Conservation (phyloP, 495 filamentous ascomycete genomes). For the Aspergillus conjunctus region DNA sequence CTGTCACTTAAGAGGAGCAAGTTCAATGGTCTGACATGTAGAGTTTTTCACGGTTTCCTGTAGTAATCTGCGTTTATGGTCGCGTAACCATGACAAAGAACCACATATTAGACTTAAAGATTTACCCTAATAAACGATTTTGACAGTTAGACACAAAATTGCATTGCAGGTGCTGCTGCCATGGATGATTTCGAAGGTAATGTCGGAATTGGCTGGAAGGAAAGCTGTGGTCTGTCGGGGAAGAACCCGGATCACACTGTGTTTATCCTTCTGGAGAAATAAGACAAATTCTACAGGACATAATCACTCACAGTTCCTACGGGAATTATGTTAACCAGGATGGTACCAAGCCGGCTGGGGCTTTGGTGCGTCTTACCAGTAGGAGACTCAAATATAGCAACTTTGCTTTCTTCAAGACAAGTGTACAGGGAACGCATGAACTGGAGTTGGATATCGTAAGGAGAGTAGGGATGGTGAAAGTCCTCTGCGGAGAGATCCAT, state of each 20-base stretch:
- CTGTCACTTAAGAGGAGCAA: not conserved
- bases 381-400: constrained; percentile 93
- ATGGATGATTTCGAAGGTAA: no score
- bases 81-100: constrained; percentile 89
- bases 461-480: constrained; percentile 91
- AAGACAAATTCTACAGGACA: no score
- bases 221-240: not conserved
- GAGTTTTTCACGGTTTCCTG: constrained; percentile 50
- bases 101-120: constrained; percentile 93
- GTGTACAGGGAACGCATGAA: constrained; percentile 89
- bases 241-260: not conserved
- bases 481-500: constrained; percentile 42
- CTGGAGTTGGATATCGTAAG: constrained; percentile 85
- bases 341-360: not conserved
- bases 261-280: not conserved
- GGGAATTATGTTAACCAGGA: constrained; percentile 18
- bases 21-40: constrained; percentile 32
- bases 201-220: not conserved
- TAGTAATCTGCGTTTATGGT: constrained; percentile 71
- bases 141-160: not conserved
- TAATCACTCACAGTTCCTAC: constrained; percentile 45
- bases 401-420: constrained; percentile 74
- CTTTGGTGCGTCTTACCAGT: constrained; percentile 58
- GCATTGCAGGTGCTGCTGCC: not conserved
- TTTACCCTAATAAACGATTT: constrained; percentile 67